These are phyloP conservation scores for Floccularia luteovirens DNA, from an alignment of 768 basidiomycete species.

Conservation along the genomic window DNA sequence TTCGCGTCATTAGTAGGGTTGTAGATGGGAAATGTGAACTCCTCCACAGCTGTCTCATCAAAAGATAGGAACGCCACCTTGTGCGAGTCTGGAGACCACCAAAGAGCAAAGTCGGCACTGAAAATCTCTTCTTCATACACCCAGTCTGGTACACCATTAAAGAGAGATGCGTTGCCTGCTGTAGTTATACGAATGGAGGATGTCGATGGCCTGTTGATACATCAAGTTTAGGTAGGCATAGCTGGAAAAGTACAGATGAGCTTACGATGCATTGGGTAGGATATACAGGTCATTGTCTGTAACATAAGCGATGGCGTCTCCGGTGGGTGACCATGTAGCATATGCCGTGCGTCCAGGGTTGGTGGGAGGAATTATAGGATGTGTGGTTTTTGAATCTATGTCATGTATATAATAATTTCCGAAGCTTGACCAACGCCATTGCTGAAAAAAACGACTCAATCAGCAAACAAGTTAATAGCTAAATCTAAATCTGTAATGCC, in stretches of 20 bases:
- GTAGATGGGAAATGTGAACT: conserved; percentile 86
- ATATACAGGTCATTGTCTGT: conserved; percentile 85
- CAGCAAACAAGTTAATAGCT: neutral
- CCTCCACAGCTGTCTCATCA: conserved; percentile 84
- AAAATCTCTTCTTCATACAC: conserved; percentile 96
- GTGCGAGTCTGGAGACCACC: conserved; percentile 82
- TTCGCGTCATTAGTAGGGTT: conserved; percentile 72
- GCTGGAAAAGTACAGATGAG: conserved; percentile 4
- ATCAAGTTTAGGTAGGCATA: conserved; percentile 2
- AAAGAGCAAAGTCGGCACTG: conserved; percentile 62
- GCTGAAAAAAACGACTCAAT: conserved; percentile 30
- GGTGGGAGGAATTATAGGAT: conserved; percentile 62
- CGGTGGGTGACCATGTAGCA: conserved; percentile 84
- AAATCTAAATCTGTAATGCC: conserved; percentile 2
- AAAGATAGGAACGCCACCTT: conserved; percentile 80
- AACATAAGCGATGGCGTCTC: conserved; percentile 83
- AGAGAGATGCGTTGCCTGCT: conserved; percentile 75
- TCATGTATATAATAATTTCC: conserved; percentile 93
- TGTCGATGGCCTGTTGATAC: conserved; percentile 24
- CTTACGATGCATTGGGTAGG: conserved; percentile 58
- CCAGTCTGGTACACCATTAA: conserved; percentile 97
- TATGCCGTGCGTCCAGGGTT: conserved; percentile 68
- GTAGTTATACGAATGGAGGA: conserved; percentile 69
- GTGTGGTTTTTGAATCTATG: conserved; percentile 58
- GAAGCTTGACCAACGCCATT: conserved; percentile 91